Base-by-base conservation (phyloP, 2,329 filamentous ascomycete genomes). In the Fusarium luffae region DNA sequence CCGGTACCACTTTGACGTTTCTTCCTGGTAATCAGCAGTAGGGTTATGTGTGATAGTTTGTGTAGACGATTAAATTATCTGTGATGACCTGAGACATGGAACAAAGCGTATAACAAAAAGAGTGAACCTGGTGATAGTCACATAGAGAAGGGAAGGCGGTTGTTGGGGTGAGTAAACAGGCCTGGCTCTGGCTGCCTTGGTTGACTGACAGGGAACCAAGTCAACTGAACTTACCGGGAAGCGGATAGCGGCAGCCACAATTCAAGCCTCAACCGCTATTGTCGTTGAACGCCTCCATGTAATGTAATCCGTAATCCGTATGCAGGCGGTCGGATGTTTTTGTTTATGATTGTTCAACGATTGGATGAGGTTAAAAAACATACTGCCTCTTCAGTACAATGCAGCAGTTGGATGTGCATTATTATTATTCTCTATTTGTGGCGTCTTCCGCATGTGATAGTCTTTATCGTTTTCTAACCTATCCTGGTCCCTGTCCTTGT, bases 381-480 rank as follows among this genome's bases (percentile, higher is more conserved):
- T 25, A 50, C 13, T 64, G 7, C 44, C 50, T 41, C 14, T 57
- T 64, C 50, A 46, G 49, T 51, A 19, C 12, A 13, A 11, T 13
- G n/a, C 61, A 48, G 42, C 59, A 27, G 37, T 41, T 37, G 28
- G 19, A 40, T 3, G 6, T 27, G 30, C 21, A 30, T 44, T 19
- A 30, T 19, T 49, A 30, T 40, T 19, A 30, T 21, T 49, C 19
- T 44, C 23, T 44, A 54, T 28, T 41, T 66, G 62, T 54, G 48
- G 61, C 63, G 48, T 42, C 62, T 48, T 37, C 50, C 30, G 37
- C 63, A 68, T 70, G 67, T 69, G 66, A 70, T 32, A 37, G 32
- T 14, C 23, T 28, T 52, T 42, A 42, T 52, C 23, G 49, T 41
- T 41, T 46, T 52, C 49, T 51, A 19, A 27, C 23, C 18, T 40